Base-by-base conservation (phyloP, 2,329 filamentous ascomycete species). In the Chrysoporthe puriensis region DNA sequence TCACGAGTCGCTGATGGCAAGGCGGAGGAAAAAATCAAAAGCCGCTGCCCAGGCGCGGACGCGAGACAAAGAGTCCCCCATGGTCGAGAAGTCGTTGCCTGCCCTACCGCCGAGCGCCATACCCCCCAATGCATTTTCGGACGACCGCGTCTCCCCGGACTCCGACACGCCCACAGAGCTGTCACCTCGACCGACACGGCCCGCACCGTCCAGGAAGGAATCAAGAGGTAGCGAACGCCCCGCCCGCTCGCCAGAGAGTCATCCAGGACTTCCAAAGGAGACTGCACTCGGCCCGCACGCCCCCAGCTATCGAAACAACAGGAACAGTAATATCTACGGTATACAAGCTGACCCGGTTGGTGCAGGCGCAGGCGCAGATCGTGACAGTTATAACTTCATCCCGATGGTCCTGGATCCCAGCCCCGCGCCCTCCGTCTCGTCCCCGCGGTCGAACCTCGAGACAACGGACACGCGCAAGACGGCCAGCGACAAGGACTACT, bases 1-100 rank as follows among this genome's bases (percentile, higher is more conserved):
- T 78, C 96, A 99, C 77, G 96, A 99, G 80, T 96, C 93, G 40
- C 82, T 99, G 64, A 98, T 98, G 94, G 93, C 95, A 62, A 86
- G 95, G 71, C 87, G 95, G 71, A 88, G 93, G 75, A 97, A 98
- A 81, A 94, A 93, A 78, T 90, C 91, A 50, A 94, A 93, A 78
- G 86, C 89, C 63, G 84, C 86, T 54, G 84, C 86, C 0, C 84
- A 85, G 70, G 84, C 86, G 61, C 90, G 90, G 74, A 79, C 84
- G 62, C 83, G 87, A 73, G 88, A 89, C 72, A 90, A 90, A 76
- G 88, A 90, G 18, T 88, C 84, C 63, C 86, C 90, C 26, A 88
- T 90, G 82, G 88, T 92, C 50, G 95, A 99, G 77, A 98, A 98
- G 78, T 97, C 94, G 7, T 83, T 99, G 46, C 96, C 96, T 26